Evolutionary conservation across 108 stramenopile species (phyloP).

Genomic region (Epipyxis sp.): DNA sequence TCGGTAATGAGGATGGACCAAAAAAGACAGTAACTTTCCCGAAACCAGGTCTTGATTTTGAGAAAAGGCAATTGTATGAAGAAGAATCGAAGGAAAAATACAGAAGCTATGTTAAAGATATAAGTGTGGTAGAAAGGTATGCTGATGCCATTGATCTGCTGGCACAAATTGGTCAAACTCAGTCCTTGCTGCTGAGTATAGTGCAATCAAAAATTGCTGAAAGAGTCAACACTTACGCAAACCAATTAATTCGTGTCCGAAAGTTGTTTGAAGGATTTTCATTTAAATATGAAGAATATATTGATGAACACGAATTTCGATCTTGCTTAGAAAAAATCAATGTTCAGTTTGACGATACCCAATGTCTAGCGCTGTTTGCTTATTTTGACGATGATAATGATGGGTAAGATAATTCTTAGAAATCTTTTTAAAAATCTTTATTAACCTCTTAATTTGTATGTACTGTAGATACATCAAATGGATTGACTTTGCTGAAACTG

Average conservation of each 20-base stretch:
- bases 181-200: neutral
- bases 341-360: neutral
- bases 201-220: neutral
- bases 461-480: too few relatives aligned
- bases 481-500: neutral
- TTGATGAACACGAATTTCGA: constrained; percentile 13
- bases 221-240: neutral
- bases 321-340: neutral
- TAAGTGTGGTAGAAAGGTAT: too few relatives aligned
- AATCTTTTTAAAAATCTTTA: too few relatives aligned
- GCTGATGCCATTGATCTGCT: too few relatives aligned
- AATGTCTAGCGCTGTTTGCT: constrained; percentile 11
- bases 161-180: constrained; percentile 15
- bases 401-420: too few relatives aligned
- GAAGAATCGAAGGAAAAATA: too few relatives aligned
- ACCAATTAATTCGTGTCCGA: neutral
- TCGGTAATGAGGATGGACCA: too few relatives aligned
- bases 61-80: too few relatives aligned
- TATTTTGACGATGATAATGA: constrained; percentile 8
- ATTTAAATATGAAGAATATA: neutral
- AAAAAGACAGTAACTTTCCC: too few relatives aligned
- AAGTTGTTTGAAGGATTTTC: constrained; percentile 5
- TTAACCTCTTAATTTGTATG: too few relatives aligned
- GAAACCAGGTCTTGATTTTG: too few relatives aligned
- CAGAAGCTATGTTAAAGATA: too few relatives aligned